phyloP scores from a whole-genome alignment of 2,329 filamentous ascomycete genomes.

The Plectosphaerella cucumerina region DNA sequence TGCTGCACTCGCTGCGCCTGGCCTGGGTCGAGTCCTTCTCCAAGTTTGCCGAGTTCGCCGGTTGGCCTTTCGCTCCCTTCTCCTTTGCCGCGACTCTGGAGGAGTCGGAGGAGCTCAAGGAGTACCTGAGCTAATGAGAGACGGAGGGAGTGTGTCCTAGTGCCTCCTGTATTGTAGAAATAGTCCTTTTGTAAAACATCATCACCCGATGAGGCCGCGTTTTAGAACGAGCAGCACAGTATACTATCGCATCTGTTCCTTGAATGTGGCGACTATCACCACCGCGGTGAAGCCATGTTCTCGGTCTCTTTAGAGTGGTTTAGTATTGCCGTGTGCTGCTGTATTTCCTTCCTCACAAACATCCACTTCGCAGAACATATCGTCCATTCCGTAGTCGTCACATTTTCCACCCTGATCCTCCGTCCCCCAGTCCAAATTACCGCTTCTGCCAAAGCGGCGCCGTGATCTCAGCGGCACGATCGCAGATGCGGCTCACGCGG shows the following conservation, averaged over 20 bases:
- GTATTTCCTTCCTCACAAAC: not conserved
- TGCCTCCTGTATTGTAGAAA: too few relatives aligned
- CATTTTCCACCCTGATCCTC: conserved; percentile 4
- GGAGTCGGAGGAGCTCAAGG: conserved; percentile 65
- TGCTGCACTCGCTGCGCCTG: conserved; percentile 86
- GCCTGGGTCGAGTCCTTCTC: conserved; percentile 98
- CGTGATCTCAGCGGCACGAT: conserved; percentile 83
- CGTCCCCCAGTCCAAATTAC: conserved; percentile 23
- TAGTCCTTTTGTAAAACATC: conserved; percentile 14
- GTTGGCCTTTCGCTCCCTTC: conserved; percentile 83
- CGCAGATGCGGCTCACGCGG: conserved; percentile 82
- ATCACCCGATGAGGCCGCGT: not conserved
- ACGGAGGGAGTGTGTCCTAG: too few relatives aligned
- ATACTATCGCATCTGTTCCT: not conserved
- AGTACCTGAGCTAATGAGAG: conserved; percentile 42
- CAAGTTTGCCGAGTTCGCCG: conserved; percentile 92
- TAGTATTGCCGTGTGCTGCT: too few relatives aligned
- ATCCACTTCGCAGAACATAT: too few relatives aligned
- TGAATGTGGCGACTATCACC: too few relatives aligned
- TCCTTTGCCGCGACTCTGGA: conserved; percentile 82
- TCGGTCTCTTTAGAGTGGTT: too few relatives aligned
- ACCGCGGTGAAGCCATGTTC: too few relatives aligned
- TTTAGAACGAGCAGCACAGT: not conserved
- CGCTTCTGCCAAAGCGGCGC: conserved; percentile 59
- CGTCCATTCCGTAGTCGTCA: not conserved